Evolutionary conservation across 208 protist genomes (phyloP), one percentile per base, ranked within the genome.

Genomic region (Trypanosomatidae sp.): DNA sequence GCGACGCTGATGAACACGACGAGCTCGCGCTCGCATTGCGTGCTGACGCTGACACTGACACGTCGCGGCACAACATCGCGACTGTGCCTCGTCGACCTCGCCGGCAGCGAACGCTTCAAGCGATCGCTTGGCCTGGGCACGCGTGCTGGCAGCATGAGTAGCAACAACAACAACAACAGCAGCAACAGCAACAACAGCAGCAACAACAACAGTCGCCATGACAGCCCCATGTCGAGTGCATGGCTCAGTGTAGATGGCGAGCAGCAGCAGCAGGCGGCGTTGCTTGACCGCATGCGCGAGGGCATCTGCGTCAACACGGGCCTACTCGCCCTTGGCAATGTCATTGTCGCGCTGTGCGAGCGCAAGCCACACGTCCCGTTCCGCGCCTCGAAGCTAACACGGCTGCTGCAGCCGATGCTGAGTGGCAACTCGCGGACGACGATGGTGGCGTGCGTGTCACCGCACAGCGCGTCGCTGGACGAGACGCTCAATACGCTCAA

Each of bases 401-500:
- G 92, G 11, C 53, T 97, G 43, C 63, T 96, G 52, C 88, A 97
- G 68, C 88, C 95, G 16, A 89, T 91, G 60, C 65, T 97, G 19
- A 72, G 85, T 16, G 94, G 91, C 11, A 92, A 97, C 63, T 84
- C 77, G 8, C 50, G 53, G 33, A 97, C 94, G 1, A 53, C 88
- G 8, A 97, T 97, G 71, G 61, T 98, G 35, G 94, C 95, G 35
- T 98, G 95, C 62, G 63, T 97, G 23, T 87, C 74, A 4, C 94
- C 94, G 0, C 66, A 66, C 23, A 81, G 75, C 19, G 55, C 57
- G 13, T 95, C 90, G 26, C 71, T 96, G 30, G 93, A 97, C 47
- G 96, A 98, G 59, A 95, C 88, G 6, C 70, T 96, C 20, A 96
- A 92, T 59, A 97, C 96, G 15, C 71, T 98, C 41, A 96, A 96